Conservation (phyloP, 1,139 yeast species). For the Zygoascus hellenicus region DNA sequence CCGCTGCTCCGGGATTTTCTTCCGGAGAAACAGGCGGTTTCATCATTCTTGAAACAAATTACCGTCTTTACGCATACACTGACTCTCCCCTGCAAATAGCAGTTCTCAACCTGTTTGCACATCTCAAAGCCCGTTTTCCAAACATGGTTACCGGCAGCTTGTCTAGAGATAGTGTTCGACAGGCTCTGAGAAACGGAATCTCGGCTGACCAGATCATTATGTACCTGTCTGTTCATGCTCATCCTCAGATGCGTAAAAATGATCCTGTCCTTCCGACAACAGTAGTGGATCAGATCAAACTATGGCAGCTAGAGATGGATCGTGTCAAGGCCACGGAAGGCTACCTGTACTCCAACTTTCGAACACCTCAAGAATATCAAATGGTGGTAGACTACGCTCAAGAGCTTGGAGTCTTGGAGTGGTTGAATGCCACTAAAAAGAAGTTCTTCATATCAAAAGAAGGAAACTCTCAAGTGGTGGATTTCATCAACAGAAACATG, state of each 20-base stretch:
- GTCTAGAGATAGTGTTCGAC: conserved; percentile 84
- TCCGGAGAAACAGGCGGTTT: conserved; percentile 38
- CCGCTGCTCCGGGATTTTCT: conserved; percentile 15
- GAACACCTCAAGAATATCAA: conserved; percentile 70
- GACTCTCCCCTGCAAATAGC: conserved; percentile 95
- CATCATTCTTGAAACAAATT: conserved; percentile 86
- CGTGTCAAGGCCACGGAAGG: conserved; percentile 88
- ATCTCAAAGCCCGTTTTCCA: conserved; percentile 73
- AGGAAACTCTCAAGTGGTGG: conserved; percentile 84
- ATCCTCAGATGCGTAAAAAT: conserved; percentile 70
- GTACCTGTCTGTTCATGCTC: conserved; percentile 87
- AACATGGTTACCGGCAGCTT: conserved; percentile 92
- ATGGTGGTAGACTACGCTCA: conserved; percentile 70
- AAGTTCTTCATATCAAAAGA: conserved; percentile 80
- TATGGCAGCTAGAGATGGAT: conserved; percentile 96
- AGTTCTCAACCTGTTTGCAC: conserved; percentile 79
- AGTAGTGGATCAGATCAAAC: conserved; percentile 86
- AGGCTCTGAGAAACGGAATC: conserved; percentile 81
- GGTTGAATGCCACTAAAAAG: conserved; percentile 68
- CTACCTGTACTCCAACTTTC: conserved; percentile 78
- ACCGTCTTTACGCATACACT: conserved; percentile 88
- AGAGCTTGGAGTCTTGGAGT: conserved; percentile 82
- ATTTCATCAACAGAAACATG: conserved; percentile 65
- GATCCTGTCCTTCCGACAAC: conserved; percentile 75
- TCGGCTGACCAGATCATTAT: conserved; percentile 92